Base-by-base conservation (phyloP, 495 filamentous ascomycete species). In the Glonium stellatum region DNA sequence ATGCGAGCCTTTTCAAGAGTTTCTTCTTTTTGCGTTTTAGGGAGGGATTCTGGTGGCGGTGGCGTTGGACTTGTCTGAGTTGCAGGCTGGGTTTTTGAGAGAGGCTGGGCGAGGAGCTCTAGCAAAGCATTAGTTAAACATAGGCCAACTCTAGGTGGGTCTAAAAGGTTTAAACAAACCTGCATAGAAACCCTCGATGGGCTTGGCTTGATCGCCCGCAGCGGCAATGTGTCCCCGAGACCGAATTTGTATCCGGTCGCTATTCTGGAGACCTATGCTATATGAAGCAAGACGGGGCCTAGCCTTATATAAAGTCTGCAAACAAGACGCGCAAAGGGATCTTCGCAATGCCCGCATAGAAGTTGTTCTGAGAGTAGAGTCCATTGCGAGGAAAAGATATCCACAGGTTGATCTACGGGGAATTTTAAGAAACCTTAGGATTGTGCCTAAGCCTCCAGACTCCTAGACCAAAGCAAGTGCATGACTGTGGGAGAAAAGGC, bases 1-100 rank as follows among this genome's bases (percentile, higher is more conserved):
- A 92, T 80, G 57, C 83, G 72, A 63, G 84, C 79, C 78, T 79
- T 73, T 2, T 65, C 49, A 34, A 72, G 60, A 13, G 63, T 67
- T 46, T 70, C 70, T 47, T 76, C 71, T 21, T 73, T 64, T 22
- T 72, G 57, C 15, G 70, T 71, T 49, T 69, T 67, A 10, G 70
- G 67, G 9, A 58, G 58, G 31, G 64, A 48, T 22, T 71, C 67
- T 18, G 55, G 42, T 12, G 76, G 69, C 5, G 77, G 73, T 10
- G 75, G 70, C 4, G 66, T 65, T 10, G 77, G 72, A 8, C 59
- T 42, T 4, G 68, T 64, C 19, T 69, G 69, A 3, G 72, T 71
- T 52, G 73, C 64, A n/a, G 76, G 69, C 51, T 73, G 71, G 18
- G 72, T 72, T 37, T 76, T 65, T 10, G 63, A 63, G 23, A 70